Evolutionary conservation across 148 eudicot genomes (phyloP).

Genomic region (Simmondsia chinensis): DNA sequence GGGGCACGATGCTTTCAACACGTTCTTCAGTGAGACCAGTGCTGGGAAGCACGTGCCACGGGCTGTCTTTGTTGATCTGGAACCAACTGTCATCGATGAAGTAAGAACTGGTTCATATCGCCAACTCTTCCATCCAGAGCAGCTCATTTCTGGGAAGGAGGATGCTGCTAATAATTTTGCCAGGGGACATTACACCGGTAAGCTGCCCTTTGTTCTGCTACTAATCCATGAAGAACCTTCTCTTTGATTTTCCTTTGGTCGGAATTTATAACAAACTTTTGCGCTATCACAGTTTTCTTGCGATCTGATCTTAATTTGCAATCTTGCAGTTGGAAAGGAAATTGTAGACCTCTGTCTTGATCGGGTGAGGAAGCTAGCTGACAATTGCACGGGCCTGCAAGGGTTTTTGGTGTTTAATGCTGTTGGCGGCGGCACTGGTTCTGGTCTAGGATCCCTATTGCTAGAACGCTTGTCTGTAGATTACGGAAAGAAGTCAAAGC

Average conservation of each 20-base stretch:
- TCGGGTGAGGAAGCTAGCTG: conserved; percentile 47
- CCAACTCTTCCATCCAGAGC: conserved; percentile 56
- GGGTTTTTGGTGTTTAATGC: conserved; percentile 52
- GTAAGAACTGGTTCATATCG: conserved; percentile 44
- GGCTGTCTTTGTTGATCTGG: conserved; percentile 50
- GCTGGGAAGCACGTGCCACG: conserved; percentile 53
- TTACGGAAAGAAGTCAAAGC: conserved; percentile 55
- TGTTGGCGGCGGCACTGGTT: conserved; percentile 60
- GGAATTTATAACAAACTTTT: no score
- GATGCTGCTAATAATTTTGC: conserved; percentile 62
- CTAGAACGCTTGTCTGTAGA: conserved; percentile 51
- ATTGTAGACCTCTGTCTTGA: conserved; percentile 48
- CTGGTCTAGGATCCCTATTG: conserved; percentile 50
- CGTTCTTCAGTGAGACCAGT: conserved; percentile 58
- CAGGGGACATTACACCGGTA: conserved; percentile 53
- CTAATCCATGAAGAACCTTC: no score
- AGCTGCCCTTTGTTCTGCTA: background rate
- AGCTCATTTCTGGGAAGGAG: conserved; percentile 51
- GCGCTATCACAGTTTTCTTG: no score
- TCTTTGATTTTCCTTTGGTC: no score
- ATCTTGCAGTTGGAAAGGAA: conserved; percentile 55
- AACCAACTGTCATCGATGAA: conserved; percentile 51
- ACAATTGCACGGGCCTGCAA: conserved; percentile 52
- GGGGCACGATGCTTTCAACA: conserved; percentile 47
- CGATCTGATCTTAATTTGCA: no score